phyloP scores from a whole-genome alignment of 371 early-diverging fungal genomes.

The Haplosporangium sp. region DNA sequence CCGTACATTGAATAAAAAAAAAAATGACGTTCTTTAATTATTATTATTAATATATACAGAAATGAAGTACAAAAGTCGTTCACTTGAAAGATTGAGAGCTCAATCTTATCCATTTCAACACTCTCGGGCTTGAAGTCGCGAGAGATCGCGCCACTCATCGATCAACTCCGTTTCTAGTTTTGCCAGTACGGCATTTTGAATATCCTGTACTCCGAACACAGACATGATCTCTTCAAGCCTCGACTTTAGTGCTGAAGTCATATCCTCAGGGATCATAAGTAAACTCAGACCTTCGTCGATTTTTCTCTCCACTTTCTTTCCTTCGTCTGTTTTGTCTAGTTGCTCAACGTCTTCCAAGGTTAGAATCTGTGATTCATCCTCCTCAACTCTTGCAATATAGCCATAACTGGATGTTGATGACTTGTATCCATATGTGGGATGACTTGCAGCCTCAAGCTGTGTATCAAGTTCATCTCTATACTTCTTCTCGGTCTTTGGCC shows the following conservation, averaged over 20 bases:
- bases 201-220: constrained; percentile 35
- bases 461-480: constrained; percentile 25
- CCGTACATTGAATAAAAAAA: background rate
- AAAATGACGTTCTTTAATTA: background rate
- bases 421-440: constrained; percentile 26
- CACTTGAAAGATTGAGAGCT: too few species aligned
- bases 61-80: too few species aligned
- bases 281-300: background rate
- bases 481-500: constrained; percentile 29
- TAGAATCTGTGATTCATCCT: background rate
- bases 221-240: constrained; percentile 20
- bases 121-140: background rate
- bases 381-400: constrained; percentile 8
- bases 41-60: background rate
- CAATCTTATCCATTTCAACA: background rate
- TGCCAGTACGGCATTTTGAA: constrained; percentile 18
- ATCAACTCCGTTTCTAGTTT: constrained; percentile 20
- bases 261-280: constrained; percentile 12
- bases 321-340: background rate
- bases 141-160: constrained; percentile 10
- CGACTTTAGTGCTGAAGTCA: constrained; percentile 5
- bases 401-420: constrained; percentile 30
- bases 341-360: background rate
- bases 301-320: background rate
- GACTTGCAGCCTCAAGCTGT: constrained; percentile 13